Evolutionary conservation across 108 stramenopile genomes (phyloP).

Genomic region (Mediolabrus comicus): DNA sequence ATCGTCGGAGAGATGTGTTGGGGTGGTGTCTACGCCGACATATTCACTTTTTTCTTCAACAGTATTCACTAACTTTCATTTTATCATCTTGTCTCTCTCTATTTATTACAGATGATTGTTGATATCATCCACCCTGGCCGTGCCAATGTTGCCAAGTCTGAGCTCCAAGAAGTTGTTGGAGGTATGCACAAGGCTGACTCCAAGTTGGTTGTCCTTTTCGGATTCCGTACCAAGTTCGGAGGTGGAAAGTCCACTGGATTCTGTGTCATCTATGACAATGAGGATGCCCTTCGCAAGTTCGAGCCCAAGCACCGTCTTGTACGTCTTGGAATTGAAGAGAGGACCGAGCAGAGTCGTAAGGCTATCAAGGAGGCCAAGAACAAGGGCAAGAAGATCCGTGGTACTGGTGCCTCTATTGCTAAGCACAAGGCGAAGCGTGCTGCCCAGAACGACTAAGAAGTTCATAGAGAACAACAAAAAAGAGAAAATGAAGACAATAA

Average conservation of each 20-base stretch:
- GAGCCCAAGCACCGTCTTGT: slow-evolving; percentile 96
- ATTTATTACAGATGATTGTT: slow-evolving; percentile 81
- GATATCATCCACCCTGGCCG: slow-evolving; percentile 97
- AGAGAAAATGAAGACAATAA: slow-evolving; percentile 4
- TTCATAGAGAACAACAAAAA: slow-evolving; percentile 9
- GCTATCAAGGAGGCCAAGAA: slow-evolving; percentile 99
- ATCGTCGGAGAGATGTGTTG: background rate
- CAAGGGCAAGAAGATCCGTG: slow-evolving; percentile 96
- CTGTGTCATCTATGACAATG: slow-evolving; percentile 96
- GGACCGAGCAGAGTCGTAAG: slow-evolving; percentile 94
- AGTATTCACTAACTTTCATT: slow-evolving; percentile 2
- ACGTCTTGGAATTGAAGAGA: slow-evolving; percentile 81
- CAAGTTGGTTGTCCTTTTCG: slow-evolving; percentile 87
- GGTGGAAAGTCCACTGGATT: slow-evolving; percentile 98
- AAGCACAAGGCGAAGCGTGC: slow-evolving; percentile 99
- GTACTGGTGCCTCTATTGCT: slow-evolving; percentile 96
- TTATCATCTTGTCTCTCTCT: slow-evolving; percentile 1
- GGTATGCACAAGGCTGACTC: slow-evolving; percentile 95
- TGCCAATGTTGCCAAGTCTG: slow-evolving; percentile 92
- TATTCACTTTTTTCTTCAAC: background rate
- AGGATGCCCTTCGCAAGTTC: slow-evolving; percentile 93
- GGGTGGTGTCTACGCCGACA: too few relatives aligned
- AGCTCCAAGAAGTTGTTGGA: slow-evolving; percentile 92
- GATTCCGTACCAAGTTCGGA: slow-evolving; percentile 97
- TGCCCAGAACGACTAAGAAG: slow-evolving; percentile 72